Conservation (phyloP, 768 basidiomycete genomes). For the Phanerochaete sordida region DNA sequence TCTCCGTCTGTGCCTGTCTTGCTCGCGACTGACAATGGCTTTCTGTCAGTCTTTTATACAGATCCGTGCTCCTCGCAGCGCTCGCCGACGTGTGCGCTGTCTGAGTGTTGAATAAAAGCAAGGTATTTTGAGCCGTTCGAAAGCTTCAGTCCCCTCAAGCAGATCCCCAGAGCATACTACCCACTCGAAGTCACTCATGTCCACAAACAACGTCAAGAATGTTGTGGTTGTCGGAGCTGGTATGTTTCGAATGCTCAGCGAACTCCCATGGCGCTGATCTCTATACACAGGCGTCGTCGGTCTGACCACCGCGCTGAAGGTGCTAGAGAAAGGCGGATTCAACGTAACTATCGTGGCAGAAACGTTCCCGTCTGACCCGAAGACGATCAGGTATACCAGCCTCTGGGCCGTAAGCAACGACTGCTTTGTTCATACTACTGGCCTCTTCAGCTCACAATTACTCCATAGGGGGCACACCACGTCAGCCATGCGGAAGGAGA, state of each 20-base stretch:
- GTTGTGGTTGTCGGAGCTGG: constrained; percentile 17
- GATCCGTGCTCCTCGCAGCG: neutral
- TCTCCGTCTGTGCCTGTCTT: no score
- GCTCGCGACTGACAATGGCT: no score
- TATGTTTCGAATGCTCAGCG: neutral
- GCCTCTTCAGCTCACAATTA: neutral
- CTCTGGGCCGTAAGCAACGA: constrained; percentile 81
- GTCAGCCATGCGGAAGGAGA: constrained; percentile 55
- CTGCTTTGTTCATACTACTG: no score
- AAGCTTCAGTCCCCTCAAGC: neutral
- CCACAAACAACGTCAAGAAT: neutral
- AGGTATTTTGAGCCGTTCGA: neutral
- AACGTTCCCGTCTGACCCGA: constrained; percentile 66
- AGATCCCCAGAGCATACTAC: neutral
- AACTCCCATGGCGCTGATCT: neutral
- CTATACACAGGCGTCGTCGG: constrained; percentile 63
- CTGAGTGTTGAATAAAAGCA: neutral
- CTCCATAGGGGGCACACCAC: constrained; percentile 74
- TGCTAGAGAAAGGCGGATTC: constrained; percentile 62
- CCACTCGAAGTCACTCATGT: no score
- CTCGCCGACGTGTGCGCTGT: neutral
- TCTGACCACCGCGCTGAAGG: constrained; percentile 67
- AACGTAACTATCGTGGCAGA: constrained; percentile 70
- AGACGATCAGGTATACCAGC: constrained; percentile 73
- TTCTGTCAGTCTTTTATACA: neutral